Percentiles rank a stretch among this genome's conserved stretches.
These are phyloP conservation scores for Phytophthora foliorum DNA, from an alignment of 352 stramenopile species.

Conservation along the genomic window DNA sequence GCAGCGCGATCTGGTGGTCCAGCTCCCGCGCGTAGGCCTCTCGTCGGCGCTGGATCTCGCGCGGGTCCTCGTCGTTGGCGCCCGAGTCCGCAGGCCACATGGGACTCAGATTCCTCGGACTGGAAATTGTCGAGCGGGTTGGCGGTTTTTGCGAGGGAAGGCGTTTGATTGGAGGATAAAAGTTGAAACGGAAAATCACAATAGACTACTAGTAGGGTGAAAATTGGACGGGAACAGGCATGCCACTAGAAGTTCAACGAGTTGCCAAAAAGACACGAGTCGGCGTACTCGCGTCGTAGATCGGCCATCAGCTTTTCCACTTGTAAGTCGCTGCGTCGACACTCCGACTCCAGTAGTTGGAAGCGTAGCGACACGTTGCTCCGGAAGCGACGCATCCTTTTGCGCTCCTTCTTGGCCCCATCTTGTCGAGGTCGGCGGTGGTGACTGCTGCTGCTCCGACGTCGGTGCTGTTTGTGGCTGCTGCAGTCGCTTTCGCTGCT, in stretches of 20 bases:
- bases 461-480: conserved; percentile 3
- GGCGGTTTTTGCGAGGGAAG: conserved; percentile 48
- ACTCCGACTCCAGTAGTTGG: conserved; percentile 72
- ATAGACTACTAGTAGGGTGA: no score
- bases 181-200: conserved; percentile 11
- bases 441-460: conserved; percentile 12
- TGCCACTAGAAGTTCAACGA: conserved; percentile 35
- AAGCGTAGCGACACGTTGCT: conserved; percentile 62
- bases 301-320: conserved; percentile 61
- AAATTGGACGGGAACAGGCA: not conserved
- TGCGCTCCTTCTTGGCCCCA: conserved; percentile 53
- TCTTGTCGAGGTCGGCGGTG: conserved; percentile 18
- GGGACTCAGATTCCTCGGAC: conserved; percentile 10
- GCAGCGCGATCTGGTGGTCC: conserved; percentile 76
- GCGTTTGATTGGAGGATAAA: conserved; percentile 44
- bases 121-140: conserved; percentile 3
- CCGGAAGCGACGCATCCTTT: conserved; percentile 50
- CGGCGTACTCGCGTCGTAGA: conserved; percentile 69
- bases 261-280: conserved; percentile 72
- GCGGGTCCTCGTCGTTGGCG: conserved; percentile 38
- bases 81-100: conserved; percentile 66
- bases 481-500: conserved; percentile 25
- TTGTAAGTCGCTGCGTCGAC: conserved; percentile 59
- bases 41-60: conserved; percentile 59
- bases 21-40: conserved; percentile 76